Evolutionary conservation across 1,139 yeast genomes (phyloP), one percentile per base, ranked within the genome.

Genomic region (Torulaspora globosa): DNA sequence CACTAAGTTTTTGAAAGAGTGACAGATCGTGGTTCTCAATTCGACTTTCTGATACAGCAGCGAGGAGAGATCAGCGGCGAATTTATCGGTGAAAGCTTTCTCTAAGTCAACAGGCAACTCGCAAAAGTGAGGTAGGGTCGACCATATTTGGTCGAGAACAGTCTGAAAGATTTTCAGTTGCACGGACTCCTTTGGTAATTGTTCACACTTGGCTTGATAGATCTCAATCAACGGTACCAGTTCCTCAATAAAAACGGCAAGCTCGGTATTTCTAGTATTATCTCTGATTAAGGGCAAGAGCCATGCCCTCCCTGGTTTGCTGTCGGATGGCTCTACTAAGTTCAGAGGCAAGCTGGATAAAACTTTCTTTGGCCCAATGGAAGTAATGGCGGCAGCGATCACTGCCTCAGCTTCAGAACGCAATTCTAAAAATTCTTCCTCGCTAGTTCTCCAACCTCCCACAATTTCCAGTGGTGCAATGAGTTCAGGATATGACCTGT

Each of bases 211-310:
- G 36, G 70, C 63, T 26, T 74, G 67, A 41, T 90, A 85, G 51
- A 77, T 71, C 31, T 77, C 78, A 39, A 79, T 78, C 38, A 82
- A 67, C 27, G 97, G 97, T 26, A 85, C 69, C 48, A 94, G 75
- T 33, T 80, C 73, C 19, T 68, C 65, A 50, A 77, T 75, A 68
- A 79, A 92, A 62, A 73, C 87, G 0, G 75, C 72, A 46, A 94
- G 71, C 47, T 76, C 74, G 1, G 97, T 84, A 60, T 79, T 77
- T 56, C 82, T 77, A 24, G 88, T 85, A 59, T 86, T 81, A 58
- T 90, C 97, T 68, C 97, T 83, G 51, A 92, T 76, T 30, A 94
- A 66, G n/a, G 98, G 98, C 52, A 92, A 75, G 57, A 92, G 63
- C 97, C 97, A 92, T 40, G 97, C 97, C 66, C 97, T 79, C 41